Base-by-base conservation (phyloP, 192 early-diverging fungal species). In the Entophlyctis luteolus region DNA sequence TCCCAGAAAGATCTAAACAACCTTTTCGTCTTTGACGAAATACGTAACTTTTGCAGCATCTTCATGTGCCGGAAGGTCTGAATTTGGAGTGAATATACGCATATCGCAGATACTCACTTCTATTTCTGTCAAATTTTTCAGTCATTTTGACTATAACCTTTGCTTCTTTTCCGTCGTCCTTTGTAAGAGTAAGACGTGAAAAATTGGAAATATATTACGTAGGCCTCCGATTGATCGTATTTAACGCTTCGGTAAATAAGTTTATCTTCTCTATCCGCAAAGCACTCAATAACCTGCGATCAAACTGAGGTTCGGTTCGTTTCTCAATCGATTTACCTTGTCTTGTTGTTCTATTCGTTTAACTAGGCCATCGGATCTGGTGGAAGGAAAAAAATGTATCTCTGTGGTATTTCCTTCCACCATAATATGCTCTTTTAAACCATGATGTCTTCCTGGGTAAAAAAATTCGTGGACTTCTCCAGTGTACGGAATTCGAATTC, bases 21-120 rank as follows among this genome's bases (percentile, higher is more conserved):
- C 80, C 48, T 73, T 79, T 32, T 85, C 83, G 3, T 80, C 77
- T 48, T 74, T 75, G 5, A 78, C n/a, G 58, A 81, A 80, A 73
- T 85, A 85, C 1, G 77, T 81, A 46, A 80, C 78, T 70, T 85
- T 85, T 23, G 57, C 55, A 14, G 69, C 55, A 55, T 85, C 81
- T 55, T 79, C 57, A 47, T 65, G 57, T 2, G 69, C 68, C 23
- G 73, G 58, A 22, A 75, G 29, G n/a, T 68, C 73, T 69, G 47
- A 42, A 36, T 4, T 29, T 12, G 23, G 35, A 8, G 31, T 20
- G 12, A 55, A 28, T 20, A 31, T 16, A 2, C 23, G 18, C 53
- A n/a, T 18, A 18, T 70, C 48, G n/a, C 22, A 36, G 47, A 63
- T 8, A 23, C 53, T n/a, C 29, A 75, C 72, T 68, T 34, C 62